Percentiles rank a stretch among this genome's conserved stretches.
Conservation (phyloP, 805 yeast genomes). For the Candida loeiensis region DNA sequence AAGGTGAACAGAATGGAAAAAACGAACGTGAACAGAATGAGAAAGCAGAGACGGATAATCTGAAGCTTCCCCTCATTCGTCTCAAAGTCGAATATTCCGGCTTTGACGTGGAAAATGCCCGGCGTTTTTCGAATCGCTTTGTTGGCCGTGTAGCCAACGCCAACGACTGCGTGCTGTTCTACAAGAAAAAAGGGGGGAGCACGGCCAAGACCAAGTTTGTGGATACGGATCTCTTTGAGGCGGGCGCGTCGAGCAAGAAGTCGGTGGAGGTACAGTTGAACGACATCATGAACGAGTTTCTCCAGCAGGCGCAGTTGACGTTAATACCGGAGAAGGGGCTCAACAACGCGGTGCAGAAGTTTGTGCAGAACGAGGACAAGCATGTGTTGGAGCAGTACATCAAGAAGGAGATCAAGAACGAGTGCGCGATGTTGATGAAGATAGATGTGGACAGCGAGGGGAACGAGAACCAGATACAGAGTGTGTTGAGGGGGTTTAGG, state of each 20-base stretch:
- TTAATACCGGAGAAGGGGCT: slow-evolving; percentile 75
- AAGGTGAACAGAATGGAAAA: too few relatives aligned
- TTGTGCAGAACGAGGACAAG: slow-evolving; percentile 82
- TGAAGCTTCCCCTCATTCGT: slow-evolving; percentile 79
- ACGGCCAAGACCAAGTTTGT: slow-evolving; percentile 15
- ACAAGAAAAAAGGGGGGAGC: slow-evolving; percentile 39
- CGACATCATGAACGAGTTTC: slow-evolving; percentile 56
- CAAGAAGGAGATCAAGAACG: slow-evolving; percentile 51
- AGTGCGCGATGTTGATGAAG: slow-evolving; percentile 45
- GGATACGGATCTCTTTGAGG: slow-evolving; percentile 13
- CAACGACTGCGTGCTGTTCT: slow-evolving; percentile 77
- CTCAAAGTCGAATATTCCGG: slow-evolving; percentile 86
- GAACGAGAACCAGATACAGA: slow-evolving; percentile 15
- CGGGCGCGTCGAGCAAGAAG: slow-evolving; percentile 12
- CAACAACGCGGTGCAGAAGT: slow-evolving; percentile 65
- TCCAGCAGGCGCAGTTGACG: slow-evolving; percentile 60
- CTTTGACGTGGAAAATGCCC: slow-evolving; percentile 85
- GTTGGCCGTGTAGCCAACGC: slow-evolving; percentile 89
- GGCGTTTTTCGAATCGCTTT: slow-evolving; percentile 84
- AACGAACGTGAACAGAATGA: too few relatives aligned
- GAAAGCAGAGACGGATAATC: too few relatives aligned
- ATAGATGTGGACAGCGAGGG: slow-evolving; percentile 42
- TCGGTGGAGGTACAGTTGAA: slow-evolving; percentile 48
- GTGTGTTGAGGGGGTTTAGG: slow-evolving; percentile 4
- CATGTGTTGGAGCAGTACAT: slow-evolving; percentile 62